Base-by-base conservation (phyloP, 805 yeast species). In the Tetrapisispora iriomotensis region DNA sequence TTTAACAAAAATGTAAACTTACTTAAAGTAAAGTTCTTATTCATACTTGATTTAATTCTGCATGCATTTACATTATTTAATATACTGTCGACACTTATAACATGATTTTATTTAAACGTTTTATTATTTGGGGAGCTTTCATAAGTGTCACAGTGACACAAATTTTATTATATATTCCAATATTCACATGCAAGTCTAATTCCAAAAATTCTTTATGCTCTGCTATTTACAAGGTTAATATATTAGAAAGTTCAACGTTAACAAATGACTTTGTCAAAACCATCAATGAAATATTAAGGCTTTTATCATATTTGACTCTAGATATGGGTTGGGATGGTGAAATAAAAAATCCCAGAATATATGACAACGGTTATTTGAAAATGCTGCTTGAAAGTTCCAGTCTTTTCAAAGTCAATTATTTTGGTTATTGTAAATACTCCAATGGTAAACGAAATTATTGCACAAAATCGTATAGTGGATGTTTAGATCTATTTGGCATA, bases 291-390 rank as follows among this genome's bases (percentile, higher is more conserved):
- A 45, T 58, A 36, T 30, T 56, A 23, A 48, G 41, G 24, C 39
- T 58, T 18, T 32, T 58, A 9, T 58, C 62, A 3, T 58, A 51
- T 35, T 37, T 58, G 36, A 51, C 60, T 3, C 39, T 54, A 10
- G 61, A 58, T 28, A 48, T 56, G 48, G 54, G 54, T 1, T 50
- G 57, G 58, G 36, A 44, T 18, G 43, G 42, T 23, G 45, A 37
- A 4, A 20, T 46, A 17, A 29, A 42, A 4, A 39, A 43, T 23
- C 32, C 47, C 29, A 42, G 37, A 5, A 42, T 50, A 3, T 54
- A 58, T 41, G 44, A 49, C 23, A 55, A 56, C 19, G 49, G 51
- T n/a, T 49, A 58, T 28, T 38, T 58, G 31, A 50, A 56, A 5
- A 48, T 54, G 28, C 50, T 57, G 1, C 53, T 56, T 20, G 40